phyloP scores from a whole-genome alignment of 192 early-diverging fungal genomes.

The Coemansia sp. region DNA sequence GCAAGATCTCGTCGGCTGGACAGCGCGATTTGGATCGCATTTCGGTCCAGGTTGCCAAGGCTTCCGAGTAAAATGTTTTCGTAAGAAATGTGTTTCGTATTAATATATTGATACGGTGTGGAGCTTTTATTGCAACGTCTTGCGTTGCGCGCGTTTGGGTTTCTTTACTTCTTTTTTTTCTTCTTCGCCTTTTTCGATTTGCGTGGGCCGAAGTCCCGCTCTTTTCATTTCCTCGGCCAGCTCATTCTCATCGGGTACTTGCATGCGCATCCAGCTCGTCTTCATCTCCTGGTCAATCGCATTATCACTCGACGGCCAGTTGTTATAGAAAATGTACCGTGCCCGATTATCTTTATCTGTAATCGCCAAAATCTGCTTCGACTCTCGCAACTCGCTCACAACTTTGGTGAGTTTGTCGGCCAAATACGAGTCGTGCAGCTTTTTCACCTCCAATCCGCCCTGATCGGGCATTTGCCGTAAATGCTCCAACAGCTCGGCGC shows the following conservation, averaged over 20 bases:
- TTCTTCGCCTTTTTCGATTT: slow-evolving; percentile 61
- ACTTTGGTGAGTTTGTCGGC: slow-evolving; percentile 29
- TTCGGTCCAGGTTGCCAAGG: slow-evolving; percentile 67
- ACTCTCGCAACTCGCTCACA: slow-evolving; percentile 36
- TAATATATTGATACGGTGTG: too few species aligned
- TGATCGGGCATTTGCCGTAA: slow-evolving; percentile 58
- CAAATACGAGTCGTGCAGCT: slow-evolving; percentile 73
- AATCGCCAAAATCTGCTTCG: slow-evolving; percentile 62
- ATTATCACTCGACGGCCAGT: slow-evolving; percentile 17
- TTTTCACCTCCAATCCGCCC: slow-evolving; percentile 72
- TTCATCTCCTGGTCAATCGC: slow-evolving; percentile 61
- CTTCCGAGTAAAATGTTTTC: slow-evolving; percentile 21
- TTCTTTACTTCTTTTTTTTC: slow-evolving; percentile 60
- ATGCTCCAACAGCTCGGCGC: slow-evolving; percentile 69
- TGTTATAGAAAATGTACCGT: slow-evolving; percentile 68
- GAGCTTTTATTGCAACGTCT: slow-evolving; percentile 26
- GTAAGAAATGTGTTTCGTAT: too few species aligned
- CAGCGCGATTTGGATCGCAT: slow-evolving; percentile 99
- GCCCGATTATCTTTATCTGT: slow-evolving; percentile 67
- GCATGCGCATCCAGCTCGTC: slow-evolving; percentile 67
- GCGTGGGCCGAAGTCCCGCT: slow-evolving; percentile 71
- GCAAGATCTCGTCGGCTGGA: slow-evolving; percentile 91
- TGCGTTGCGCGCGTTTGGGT: slow-evolving; percentile 61
- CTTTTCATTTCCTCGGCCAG: slow-evolving; percentile 65
- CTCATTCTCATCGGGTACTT: slow-evolving; percentile 71